Evolutionary conservation across 2,329 filamentous ascomycete species (phyloP), one percentile per base, ranked within the genome.

Genomic region (Fusarium beomiforme): DNA sequence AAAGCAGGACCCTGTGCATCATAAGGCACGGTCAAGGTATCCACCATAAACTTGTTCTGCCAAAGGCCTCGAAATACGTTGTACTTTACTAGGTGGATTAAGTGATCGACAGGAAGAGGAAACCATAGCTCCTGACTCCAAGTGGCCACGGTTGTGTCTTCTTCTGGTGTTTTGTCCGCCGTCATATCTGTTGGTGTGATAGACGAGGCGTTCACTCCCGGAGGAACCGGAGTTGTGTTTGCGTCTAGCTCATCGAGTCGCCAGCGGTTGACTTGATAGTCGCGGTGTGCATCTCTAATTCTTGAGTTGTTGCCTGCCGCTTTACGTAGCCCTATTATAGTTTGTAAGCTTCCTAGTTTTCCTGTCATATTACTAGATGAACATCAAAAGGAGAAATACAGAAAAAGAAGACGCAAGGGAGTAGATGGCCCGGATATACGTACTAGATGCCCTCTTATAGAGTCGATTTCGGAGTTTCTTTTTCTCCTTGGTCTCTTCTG

Each of bases 171-270:
- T 6, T n/a, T 4, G 2, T 12, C 3, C 2, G 7, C 0, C 23
- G 11, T 16, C 16, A 0, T 44, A 1, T 6, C 5, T 7, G 2
- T 6, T 7, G 12, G 0, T 6, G 4, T 2, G 14, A 3, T 0
- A 16, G 33, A 12, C 16, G 5, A 12, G 1, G 17, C 16, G 10
- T 6, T 8, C 12, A 8, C 3, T 8, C 19, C 19, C 4, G 8
- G 16, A 37, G 1, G 14, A 1, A 11, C 10, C 4, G 4, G 2
- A 6, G 31, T 0, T 12, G 6, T 5, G 1, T 6, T 14, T 16
- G 5, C 0, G 23, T 1, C 13, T 3, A 29, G 13, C 19, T 61
- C 51, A 33, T 61, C 58, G 0, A 61, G 51, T 2, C 58, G 16
- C 51, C 41, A 58, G 14, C 51, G 33, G 12, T 17, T 44, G 4